Evolutionary conservation across 768 basidiomycete genomes (phyloP).

Genomic region (Amyloporia xantha): DNA sequence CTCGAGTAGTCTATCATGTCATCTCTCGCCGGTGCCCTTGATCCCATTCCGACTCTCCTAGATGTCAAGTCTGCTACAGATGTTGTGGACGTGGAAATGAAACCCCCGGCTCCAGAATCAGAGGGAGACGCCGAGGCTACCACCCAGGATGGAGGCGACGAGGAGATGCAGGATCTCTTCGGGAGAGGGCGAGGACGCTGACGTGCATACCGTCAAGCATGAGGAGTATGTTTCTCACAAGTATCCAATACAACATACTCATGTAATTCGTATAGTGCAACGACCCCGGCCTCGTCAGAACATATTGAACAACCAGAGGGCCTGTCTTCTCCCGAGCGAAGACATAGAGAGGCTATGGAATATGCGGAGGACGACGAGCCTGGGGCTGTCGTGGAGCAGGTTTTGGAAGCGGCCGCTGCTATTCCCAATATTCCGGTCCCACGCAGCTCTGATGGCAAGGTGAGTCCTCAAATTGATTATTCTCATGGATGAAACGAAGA

Average conservation of each 20-base stretch:
- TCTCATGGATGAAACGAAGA: neutral
- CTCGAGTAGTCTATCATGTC: no score
- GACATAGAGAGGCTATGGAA: constrained; percentile 61
- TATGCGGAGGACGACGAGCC: constrained; percentile 67
- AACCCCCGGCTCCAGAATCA: constrained; percentile 5
- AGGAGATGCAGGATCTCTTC: constrained; percentile 75
- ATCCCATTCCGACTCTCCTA: constrained; percentile 5
- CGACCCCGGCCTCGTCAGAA: constrained; percentile 22
- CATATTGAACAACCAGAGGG: constrained; percentile 46
- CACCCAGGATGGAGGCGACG: constrained; percentile 28
- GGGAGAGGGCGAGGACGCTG: constrained; percentile 58
- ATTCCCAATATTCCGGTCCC: constrained; percentile 88
- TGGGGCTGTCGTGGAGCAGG: constrained; percentile 46
- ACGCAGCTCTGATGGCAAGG: constrained; percentile 73
- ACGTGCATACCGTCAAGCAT: constrained; percentile 36
- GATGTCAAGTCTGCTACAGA: neutral
- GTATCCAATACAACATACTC: neutral
- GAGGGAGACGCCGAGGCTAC: constrained; percentile 5
- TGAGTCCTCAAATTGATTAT: constrained; percentile 31
- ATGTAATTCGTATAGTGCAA: constrained; percentile 12
- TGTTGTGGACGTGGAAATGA: neutral
- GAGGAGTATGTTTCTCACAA: constrained; percentile 35
- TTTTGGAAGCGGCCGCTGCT: constrained; percentile 60
- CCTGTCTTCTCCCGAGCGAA: constrained; percentile 53
- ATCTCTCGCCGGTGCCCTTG: constrained; percentile 20